Evolutionary conservation across 768 basidiomycete species (phyloP), one percentile per base, ranked within the genome.

Genomic region (Tylopilus rubrobrunneus): DNA sequence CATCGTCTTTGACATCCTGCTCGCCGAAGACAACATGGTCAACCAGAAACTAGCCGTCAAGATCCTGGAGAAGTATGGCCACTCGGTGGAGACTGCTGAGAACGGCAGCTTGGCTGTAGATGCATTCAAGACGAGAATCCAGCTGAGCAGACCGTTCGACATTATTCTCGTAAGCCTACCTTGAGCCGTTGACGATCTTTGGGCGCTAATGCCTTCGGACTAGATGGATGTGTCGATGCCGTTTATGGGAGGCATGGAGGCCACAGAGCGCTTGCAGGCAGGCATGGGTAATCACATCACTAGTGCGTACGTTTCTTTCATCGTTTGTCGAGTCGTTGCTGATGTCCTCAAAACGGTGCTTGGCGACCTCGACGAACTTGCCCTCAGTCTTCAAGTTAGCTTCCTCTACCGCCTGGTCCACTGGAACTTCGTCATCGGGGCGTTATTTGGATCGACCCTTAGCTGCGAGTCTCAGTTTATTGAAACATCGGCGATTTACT

Each of bases 171-270:
- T 95, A 59, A 61, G 89, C 78, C 28, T 5, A 37, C 7, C 4
- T 33, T 48, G 36, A 28, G 11, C 48, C n/a, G 17, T 33, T 44
- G 5, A 44, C 34, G 42, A 25, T 39, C 10, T 29, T 14, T 17
- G 44, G 34, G n/a, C 27, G 12, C 17, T n/a, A n/a, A n/a, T n/a
- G n/a, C n/a, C n/a, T n/a, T n/a, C n/a, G n/a, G n/a, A n/a, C n/a
- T n/a, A n/a, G 90, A 98, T 98, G 96, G 95, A 98, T 63, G 88
- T 97, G 14, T 97, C 94, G 11, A 95, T 96, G 92, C 92, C 94
- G 6, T 87, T 95, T 72, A 98, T 98, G 92, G 94, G 95, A 47
- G 95, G 96, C 58, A 92, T 96, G 86, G 95, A 99, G 71, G 92
- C 96, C 1, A 99, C 97, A 0, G 87, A 93, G 58, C 76, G 85